Conservation (phyloP, 176 grass and related monocot species). For the Thinopyrum elongatum region DNA sequence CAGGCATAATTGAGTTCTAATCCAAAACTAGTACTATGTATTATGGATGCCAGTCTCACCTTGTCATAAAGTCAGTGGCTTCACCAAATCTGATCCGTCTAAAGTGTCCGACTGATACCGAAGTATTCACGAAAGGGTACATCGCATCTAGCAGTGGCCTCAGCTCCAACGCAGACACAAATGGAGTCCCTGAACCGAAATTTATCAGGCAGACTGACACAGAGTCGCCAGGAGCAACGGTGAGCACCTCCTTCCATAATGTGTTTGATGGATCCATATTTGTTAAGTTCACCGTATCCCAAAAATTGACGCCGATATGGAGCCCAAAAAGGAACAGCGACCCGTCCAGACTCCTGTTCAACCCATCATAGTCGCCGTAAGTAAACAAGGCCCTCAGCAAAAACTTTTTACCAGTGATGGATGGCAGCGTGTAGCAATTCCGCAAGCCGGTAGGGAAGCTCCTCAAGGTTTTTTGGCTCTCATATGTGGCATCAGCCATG, state of each 20-base stretch:
- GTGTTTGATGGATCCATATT: rapidly evolving
- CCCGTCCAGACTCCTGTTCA: neutral
- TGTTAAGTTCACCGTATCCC: conserved; percentile 2
- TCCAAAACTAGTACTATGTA: no score
- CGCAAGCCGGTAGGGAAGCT: neutral
- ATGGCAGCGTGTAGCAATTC: conserved; percentile 1
- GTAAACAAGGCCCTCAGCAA: neutral
- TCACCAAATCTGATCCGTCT: neutral
- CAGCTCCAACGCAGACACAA: neutral
- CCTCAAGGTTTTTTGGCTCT: neutral
- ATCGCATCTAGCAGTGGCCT: neutral
- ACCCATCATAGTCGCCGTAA: neutral
- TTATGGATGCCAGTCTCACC: neutral
- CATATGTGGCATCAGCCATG: rapidly evolving
- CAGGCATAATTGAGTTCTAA: no score
- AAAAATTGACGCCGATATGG: conserved; percentile 15
- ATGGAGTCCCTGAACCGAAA: neutral
- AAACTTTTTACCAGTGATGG: neutral
- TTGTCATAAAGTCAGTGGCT: neutral
- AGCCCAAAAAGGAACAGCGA: neutral
- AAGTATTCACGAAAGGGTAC: neutral
- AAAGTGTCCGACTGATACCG: neutral
- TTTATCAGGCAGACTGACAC: neutral
- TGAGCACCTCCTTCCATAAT: neutral
- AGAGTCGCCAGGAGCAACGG: neutral